Evolutionary conservation across 371 early-diverging fungal species (phyloP).

Genomic region (Syncephalastrum sp.): DNA sequence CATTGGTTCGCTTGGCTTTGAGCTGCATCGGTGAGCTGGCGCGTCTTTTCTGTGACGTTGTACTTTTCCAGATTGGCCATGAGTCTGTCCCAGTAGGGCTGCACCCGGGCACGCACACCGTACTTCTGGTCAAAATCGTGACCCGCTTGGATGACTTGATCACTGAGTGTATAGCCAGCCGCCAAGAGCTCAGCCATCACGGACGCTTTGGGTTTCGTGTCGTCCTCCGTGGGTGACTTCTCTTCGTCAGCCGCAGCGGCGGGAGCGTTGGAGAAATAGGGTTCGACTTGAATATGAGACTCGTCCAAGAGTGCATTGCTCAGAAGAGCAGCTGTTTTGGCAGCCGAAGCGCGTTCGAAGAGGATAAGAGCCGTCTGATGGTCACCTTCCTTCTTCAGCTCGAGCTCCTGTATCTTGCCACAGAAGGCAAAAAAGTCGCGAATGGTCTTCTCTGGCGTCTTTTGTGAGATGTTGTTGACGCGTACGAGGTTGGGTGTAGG

Average conservation of each 20-base stretch:
- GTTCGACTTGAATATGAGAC: slow-evolving; percentile 47
- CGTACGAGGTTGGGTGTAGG: slow-evolving; percentile 40
- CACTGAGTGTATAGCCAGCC: slow-evolving; percentile 52
- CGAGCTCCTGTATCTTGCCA: slow-evolving; percentile 57
- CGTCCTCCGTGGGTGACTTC: slow-evolving; percentile 28
- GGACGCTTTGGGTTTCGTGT: slow-evolving; percentile 48
- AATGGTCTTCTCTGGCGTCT: slow-evolving; percentile 42
- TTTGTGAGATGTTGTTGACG: slow-evolving; percentile 38
- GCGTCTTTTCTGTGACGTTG: slow-evolving; percentile 24
- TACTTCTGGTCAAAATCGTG: slow-evolving; percentile 53
- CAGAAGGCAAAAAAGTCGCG: slow-evolving; percentile 63
- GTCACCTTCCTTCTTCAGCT: slow-evolving; percentile 40
- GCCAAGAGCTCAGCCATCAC: slow-evolving; percentile 60
- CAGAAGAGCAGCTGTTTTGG: slow-evolving; percentile 60
- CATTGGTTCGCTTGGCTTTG: slow-evolving; percentile 28
- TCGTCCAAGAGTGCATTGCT: slow-evolving; percentile 59
- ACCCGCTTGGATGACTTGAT: slow-evolving; percentile 52
- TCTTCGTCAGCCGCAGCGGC: slow-evolving; percentile 4
- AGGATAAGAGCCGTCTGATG: slow-evolving; percentile 43
- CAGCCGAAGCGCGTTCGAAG: slow-evolving; percentile 54
- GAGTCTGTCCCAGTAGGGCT: slow-evolving; percentile 31
- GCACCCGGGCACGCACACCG: slow-evolving; percentile 28
- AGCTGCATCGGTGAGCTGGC: slow-evolving; percentile 25
- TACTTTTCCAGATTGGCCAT: slow-evolving; percentile 39
- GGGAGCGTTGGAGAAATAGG: slow-evolving; percentile 32